A percentile compares a stretch with the other conserved stretches of the same genome.
Evolutionary conservation across 2,329 filamentous ascomycete species (phyloP).

Genomic region (Aspergillus latus): DNA sequence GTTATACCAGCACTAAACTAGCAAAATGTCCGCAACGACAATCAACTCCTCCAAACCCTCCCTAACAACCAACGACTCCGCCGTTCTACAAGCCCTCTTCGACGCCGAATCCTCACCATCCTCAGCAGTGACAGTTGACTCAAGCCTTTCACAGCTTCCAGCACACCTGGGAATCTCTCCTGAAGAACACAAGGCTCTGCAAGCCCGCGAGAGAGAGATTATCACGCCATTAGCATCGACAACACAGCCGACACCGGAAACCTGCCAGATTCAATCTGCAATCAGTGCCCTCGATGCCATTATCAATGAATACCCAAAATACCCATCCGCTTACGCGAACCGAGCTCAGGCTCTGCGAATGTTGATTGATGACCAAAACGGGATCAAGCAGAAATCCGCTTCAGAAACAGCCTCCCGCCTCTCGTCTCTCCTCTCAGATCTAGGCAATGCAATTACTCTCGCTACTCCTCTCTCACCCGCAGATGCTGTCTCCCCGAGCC

Average conservation of each 20-base stretch:
- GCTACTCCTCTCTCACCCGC: conserved; percentile 42
- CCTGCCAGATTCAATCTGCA: conserved; percentile 27
- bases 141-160: conserved; percentile 43
- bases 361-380: conserved; percentile 30
- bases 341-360: conserved; percentile 53
- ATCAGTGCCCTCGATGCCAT: conserved; percentile 44
- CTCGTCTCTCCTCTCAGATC: conserved; percentile 36
- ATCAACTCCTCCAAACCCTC: conserved; percentile 26
- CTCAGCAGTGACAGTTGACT: conserved; percentile 39
- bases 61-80: conserved; percentile 46
- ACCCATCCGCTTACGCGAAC: conserved; percentile 57
- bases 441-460: conserved; percentile 48
- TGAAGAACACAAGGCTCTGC: conserved; percentile 38
- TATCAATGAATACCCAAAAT: conserved; percentile 46
- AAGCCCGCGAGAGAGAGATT: conserved; percentile 41
- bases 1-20: not conserved
- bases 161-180: conserved; percentile 36
- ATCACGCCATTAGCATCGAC: conserved; percentile 36
- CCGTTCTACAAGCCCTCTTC: conserved; percentile 48
- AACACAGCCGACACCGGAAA: conserved; percentile 13
- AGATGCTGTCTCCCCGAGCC: conserved; percentile 46
- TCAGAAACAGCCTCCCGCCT: conserved; percentile 16
- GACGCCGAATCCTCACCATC: conserved; percentile 46
- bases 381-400: not conserved
- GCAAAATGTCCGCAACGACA: conserved; percentile 21